Base-by-base conservation (phyloP, 2,329 filamentous ascomycete genomes). In the Diaporthe caulivora region DNA sequence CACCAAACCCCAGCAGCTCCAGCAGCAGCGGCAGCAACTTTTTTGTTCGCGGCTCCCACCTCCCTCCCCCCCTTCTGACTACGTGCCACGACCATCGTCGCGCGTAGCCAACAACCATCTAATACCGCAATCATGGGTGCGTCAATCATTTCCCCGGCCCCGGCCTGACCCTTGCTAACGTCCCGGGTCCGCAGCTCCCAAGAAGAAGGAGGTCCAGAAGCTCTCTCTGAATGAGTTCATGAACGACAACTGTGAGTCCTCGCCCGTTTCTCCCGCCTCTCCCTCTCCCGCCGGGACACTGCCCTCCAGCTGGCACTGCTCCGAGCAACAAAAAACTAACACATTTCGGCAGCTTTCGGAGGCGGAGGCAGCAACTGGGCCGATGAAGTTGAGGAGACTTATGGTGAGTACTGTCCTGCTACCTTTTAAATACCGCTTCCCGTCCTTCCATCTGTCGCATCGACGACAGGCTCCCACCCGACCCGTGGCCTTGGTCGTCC, bases 141-240 rank as follows among this genome's bases (percentile, higher is more conserved):
- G 72, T 40, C 64, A 76, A 73, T 68, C 72, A 74, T 71, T 67
- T 70, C 34, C 68, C 70, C 75, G 68, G 71, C 70, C 72, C 67
- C 53, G 68, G 21, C 26, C 69, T 76, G 70, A 74, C 78, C 76
- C 76, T 77, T 80, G 82, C 89, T 91, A 80, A 91, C 83, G 78
- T 75, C 75, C 74, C 75, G 78, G 70, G 18, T 57, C 70, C 82
- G 75, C 81, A 97, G 95, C 94, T 90, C 96, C 95, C 79, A 94
- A 95, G 85, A 97, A 97, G 88, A 94, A 95, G 88, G 93, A 97
- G 87, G 89, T 91, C 85, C 93, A 97, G 92, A 99, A 97, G 90
- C 96, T 99, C 94, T 95, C 94, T 88, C 92, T 98, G 83, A 94
- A 95, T 89, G 94, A 95, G 86, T 99, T 99, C 91, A 91, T 99